phyloP scores from a whole-genome alignment of 139 green algal genomes.

The Chlamydomonas asymmetrica region DNA sequence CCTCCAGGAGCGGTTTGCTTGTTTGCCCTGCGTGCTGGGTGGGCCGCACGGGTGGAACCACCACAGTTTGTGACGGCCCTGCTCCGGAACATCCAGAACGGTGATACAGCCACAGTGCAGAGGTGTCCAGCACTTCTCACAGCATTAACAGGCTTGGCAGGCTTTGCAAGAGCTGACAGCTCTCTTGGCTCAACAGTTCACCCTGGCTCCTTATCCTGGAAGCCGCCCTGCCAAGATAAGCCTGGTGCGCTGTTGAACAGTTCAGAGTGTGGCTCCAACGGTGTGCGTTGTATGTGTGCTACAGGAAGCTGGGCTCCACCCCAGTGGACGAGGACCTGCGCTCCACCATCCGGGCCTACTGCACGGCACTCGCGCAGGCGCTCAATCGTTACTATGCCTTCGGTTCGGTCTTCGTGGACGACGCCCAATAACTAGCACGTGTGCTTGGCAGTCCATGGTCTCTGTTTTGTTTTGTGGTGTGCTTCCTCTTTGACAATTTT shows the following conservation, averaged over 20 bases:
- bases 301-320: slow-evolving; percentile 66
- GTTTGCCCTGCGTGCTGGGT: not conserved
- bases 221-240: not conserved
- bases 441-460: too few relatives aligned
- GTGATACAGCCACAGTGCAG: too few relatives aligned
- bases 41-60: too few relatives aligned
- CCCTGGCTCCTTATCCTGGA: not conserved
- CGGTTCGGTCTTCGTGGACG: slow-evolving; percentile 81
- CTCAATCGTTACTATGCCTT: slow-evolving; percentile 91
- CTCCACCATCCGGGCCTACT: slow-evolving; percentile 66
- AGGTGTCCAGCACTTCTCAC: too few relatives aligned
- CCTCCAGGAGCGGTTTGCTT: not conserved
- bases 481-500: too few relatives aligned
- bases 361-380: slow-evolving; percentile 62
- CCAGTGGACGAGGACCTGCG: slow-evolving; percentile 65
- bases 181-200: not conserved
- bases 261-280: not conserved
- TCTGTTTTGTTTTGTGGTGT: too few relatives aligned
- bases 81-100: too few relatives aligned
- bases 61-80: too few relatives aligned
- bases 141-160: too few relatives aligned
- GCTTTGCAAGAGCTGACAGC: too few relatives aligned
- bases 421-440: slow-evolving; percentile 53
- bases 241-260: not conserved
- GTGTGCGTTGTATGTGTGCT: too few relatives aligned